Evolutionary conservation across 2,329 filamentous ascomycete species (phyloP), one percentile per base, ranked within the genome.

Genomic region (Ascosphaera pollenicola): DNA sequence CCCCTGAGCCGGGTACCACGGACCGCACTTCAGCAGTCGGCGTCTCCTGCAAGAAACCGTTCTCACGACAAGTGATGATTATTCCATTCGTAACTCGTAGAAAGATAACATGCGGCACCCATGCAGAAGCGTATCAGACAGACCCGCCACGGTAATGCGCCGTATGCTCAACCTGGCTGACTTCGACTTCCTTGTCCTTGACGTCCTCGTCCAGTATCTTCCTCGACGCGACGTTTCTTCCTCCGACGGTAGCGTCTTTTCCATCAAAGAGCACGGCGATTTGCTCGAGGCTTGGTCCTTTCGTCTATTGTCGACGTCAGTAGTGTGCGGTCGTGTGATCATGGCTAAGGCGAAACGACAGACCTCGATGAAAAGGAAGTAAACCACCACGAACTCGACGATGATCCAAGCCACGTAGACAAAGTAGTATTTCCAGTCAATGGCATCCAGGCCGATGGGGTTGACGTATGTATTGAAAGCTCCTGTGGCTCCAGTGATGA

Each of bases 401-500:
- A 44, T 45, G n/a, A 61, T 49, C 53, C 51, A 58, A 34, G 47
- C 49, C 37, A 52, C 55, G 42, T 60, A 61, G 40, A 52, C 53
- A 37, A 57, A 48, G 26, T 59, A 50, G 43, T 55, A 61, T 39
- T 53, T 58, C 59, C 58, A 62, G 4, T 47, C 45, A 34, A 56
- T 54, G 16, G 48, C 52, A 19, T 60, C 48, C 10, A 64, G 41
- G 8, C 53, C 59, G 19, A 62, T 60, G 3, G 60, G 58, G 44
- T 61, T 62, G 40, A 61, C 52, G 35, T 54, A 64, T 3, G 52
- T 54, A 40, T 60, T 63, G 51, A 60, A 58, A 52, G 66, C 66
- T 8, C 56, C 56, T 4, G 58, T 62, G 8, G 52, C 43, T 39
- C 60, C 47, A 38, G 64, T 65, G 47, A 66, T 68, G 18, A 70